phyloP scores from a whole-genome alignment of 2,329 filamentous ascomycete species.

The Drechslerella dactyloides region DNA sequence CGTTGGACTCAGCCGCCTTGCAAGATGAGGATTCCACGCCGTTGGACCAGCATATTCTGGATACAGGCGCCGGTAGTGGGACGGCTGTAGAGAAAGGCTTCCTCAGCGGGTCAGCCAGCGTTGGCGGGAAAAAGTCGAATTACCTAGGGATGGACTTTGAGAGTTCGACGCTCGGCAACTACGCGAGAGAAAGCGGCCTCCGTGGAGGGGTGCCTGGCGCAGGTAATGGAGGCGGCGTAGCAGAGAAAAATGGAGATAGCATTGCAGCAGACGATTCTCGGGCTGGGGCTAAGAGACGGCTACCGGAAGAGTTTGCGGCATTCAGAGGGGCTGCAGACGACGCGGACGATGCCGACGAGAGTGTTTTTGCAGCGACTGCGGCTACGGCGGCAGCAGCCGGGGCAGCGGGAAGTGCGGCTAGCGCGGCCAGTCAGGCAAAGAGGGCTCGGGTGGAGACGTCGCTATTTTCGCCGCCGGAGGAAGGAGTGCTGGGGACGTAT shows the following conservation, averaged over 20 bases:
- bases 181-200: conserved; percentile 22
- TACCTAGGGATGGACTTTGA: conserved; percentile 32
- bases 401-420: conserved; percentile 10
- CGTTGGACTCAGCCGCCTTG: conserved; percentile 34
- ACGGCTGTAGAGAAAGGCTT: conserved; percentile 25
- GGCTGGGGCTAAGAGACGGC: conserved; percentile 43
- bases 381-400: conserved; percentile 30
- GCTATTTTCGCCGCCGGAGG: conserved; percentile 39
- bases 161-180: conserved; percentile 27
- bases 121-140: conserved; percentile 26
- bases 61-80: conserved; percentile 5
- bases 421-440: conserved; percentile 22
- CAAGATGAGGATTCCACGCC: conserved; percentile 32
- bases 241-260: conserved; percentile 21
- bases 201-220: conserved; percentile 16
- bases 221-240: conserved; percentile 5
- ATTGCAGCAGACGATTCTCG: conserved; percentile 27
- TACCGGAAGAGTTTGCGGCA: conserved; percentile 43
- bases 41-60: conserved; percentile 23
- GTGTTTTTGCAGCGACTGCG: conserved; percentile 42
- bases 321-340: conserved; percentile 37
- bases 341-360: conserved; percentile 42
- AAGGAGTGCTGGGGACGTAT: conserved; percentile 36
- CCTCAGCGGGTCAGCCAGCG: background rate
- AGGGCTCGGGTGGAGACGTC: conserved; percentile 33